Conservation (phyloP, 2,329 filamentous ascomycete genomes). For the Pseudogymnoascus sp. region DNA sequence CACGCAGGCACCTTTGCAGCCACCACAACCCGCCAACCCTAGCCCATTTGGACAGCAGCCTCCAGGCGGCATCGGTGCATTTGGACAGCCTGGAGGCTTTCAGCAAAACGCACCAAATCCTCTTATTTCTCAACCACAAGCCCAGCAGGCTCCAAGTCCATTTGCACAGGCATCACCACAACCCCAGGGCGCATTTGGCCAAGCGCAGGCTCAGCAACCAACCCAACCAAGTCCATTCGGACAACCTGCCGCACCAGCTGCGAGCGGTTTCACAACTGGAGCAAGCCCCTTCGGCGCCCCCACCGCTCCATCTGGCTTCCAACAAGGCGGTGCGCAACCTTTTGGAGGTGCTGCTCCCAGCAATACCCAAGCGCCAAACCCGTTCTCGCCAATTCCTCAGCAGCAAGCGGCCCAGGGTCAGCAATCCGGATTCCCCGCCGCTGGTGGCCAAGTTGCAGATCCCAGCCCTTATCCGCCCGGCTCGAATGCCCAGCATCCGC, state of each 20-base stretch:
- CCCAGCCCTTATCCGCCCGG: constrained; percentile 7
- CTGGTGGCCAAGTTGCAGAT: background rate
- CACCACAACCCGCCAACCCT: constrained; percentile 22
- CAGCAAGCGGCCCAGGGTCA: background rate
- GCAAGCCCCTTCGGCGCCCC: background rate
- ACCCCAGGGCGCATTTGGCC: constrained; percentile 1
- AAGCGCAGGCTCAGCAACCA: background rate
- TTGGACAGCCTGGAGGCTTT: constrained; percentile 20
- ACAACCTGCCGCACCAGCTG: background rate
- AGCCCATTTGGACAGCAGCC: constrained; percentile 38
- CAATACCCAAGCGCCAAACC: constrained; percentile 17
- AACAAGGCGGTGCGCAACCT: constrained; percentile 19
- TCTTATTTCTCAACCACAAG: constrained; percentile 16
- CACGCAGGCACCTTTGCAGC: constrained; percentile 21
- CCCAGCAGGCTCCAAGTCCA: background rate
- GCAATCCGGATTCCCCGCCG: background rate
- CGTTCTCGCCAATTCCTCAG: constrained; percentile 13
- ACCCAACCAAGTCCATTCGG: constrained; percentile 10
- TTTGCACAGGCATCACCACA: background rate
- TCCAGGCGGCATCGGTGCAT: constrained; percentile 16
- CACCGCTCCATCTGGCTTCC: background rate
- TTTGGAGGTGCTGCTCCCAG: constrained; percentile 26
- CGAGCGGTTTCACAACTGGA: constrained; percentile 7
- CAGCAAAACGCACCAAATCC: constrained; percentile 28
- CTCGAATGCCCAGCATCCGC: constrained; percentile 11